These are phyloP conservation scores for Decorospora gaudefroyi DNA, from an alignment of 2,329 filamentous ascomycete genomes.

Conservation along the genomic window DNA sequence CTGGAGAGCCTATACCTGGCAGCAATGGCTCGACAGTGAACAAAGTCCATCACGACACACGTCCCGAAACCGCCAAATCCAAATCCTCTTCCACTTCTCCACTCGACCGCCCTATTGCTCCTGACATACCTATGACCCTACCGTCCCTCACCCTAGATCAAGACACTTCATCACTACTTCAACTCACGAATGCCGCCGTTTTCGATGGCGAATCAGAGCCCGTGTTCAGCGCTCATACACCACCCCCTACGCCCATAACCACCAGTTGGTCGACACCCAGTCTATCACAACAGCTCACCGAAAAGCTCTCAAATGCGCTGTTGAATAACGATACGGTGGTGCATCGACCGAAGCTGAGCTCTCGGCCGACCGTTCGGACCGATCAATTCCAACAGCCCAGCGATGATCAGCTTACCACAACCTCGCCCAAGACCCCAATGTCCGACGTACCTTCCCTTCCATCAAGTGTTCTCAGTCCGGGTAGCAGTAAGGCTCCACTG, in stretches of 20 bases:
- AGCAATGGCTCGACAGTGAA: slow-evolving; percentile 20
- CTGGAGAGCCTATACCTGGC: slow-evolving; percentile 9
- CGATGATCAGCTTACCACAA: slow-evolving; percentile 4
- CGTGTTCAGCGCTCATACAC: slow-evolving; percentile 16
- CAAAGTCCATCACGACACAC: slow-evolving; percentile 21
- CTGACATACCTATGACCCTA: slow-evolving; percentile 14
- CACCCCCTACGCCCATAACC: slow-evolving; percentile 22
- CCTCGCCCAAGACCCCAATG: slow-evolving; percentile 14
- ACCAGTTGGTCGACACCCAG: slow-evolving; percentile 39
- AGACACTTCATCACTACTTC: slow-evolving; percentile 25
- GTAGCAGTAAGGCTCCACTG: slow-evolving; percentile 32
- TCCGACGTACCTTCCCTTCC: slow-evolving; percentile 29
- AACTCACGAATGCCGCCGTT: slow-evolving; percentile 33
- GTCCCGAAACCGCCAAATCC: slow-evolving; percentile 7
- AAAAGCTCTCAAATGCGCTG: slow-evolving; percentile 34
- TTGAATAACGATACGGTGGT: slow-evolving; percentile 41
- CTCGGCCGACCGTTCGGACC: slow-evolving; percentile 34
- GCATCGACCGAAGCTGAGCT: slow-evolving; percentile 36
- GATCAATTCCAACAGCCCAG: slow-evolving; percentile 13
- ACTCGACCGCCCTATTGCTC: slow-evolving; percentile 21
- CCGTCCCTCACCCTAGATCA: slow-evolving; percentile 19
- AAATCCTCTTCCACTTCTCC: slow-evolving; percentile 9
- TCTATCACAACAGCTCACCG: slow-evolving; percentile 33
- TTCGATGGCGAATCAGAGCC: slow-evolving; percentile 46
- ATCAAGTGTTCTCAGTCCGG: slow-evolving; percentile 32